Percentiles rank a stretch among this genome's conserved stretches.
Evolutionary conservation across 306 rosid species (phyloP).

Genomic region (Dryas drummondii): DNA sequence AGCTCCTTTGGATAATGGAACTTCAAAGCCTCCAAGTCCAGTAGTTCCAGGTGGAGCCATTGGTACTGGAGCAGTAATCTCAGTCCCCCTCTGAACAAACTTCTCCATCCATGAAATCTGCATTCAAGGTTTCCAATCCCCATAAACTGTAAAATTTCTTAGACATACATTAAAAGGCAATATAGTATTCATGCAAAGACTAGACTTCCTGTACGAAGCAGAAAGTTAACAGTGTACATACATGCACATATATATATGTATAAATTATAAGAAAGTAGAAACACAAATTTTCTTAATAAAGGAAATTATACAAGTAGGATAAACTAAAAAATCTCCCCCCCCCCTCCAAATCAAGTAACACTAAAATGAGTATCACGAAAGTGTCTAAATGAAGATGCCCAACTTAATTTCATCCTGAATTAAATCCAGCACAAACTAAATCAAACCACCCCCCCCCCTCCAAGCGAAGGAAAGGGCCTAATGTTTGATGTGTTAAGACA

Average conservation of each 20-base stretch:
- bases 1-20: constrained; percentile 85
- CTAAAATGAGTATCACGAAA: no score
- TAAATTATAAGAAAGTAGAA: neutral
- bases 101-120: constrained; percentile 99
- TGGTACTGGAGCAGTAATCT: constrained; percentile 98
- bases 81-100: constrained; percentile 85
- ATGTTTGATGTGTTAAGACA: neutral
- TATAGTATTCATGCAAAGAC: constrained; percentile 12
- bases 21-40: constrained; percentile 99
- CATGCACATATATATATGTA: no score
- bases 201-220: neutral
- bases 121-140: constrained; percentile 15
- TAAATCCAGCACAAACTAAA: no score
- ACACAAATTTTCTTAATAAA: neutral
- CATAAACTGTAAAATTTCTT: constrained; percentile 8
- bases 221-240: neutral
- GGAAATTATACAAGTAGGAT: neutral
- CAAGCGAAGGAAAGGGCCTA: neutral
- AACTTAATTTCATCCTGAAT: no score
- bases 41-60: constrained; percentile 91
- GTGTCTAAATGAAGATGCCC: no score
- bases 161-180: constrained; percentile 6
- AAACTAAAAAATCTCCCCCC: neutral
- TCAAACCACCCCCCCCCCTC: no score
- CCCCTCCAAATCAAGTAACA: no score